Percentiles rank a stretch among this genome's conserved stretches.
Conservation (phyloP, 345 rosid species). For the Ceriops tagal region DNA sequence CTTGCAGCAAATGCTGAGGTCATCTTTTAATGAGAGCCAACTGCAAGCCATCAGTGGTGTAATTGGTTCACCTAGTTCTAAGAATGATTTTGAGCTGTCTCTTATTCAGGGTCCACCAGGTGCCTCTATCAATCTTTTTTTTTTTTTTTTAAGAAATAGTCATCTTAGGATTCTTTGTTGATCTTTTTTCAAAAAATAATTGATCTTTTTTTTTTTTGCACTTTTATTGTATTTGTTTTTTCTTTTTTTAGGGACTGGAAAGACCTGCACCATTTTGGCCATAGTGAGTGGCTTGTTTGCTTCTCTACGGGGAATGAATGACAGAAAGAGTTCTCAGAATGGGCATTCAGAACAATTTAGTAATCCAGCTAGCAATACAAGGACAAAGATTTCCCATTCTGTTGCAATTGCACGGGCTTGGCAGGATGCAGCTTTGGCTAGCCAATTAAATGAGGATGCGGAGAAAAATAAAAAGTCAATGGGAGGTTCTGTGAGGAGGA, state of each 20-base stretch:
- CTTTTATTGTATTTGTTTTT: constrained; percentile 1
- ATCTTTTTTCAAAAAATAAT: constrained; percentile 1
- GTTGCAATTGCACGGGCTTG: constrained; percentile 81
- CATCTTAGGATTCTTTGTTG: not conserved
- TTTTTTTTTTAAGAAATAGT: not conserved
- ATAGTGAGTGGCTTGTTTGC: constrained; percentile 87
- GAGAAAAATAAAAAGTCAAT: constrained; percentile 39
- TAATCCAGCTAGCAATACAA: constrained; percentile 36
- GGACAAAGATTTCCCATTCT: constrained; percentile 55
- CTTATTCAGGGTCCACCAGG: constrained; percentile 99
- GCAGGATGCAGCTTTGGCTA: constrained; percentile 97
- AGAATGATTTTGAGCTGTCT: constrained; percentile 63
- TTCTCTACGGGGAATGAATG: constrained; percentile 38
- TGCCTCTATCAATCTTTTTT: constrained; percentile 22
- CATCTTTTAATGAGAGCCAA: constrained; percentile 86
- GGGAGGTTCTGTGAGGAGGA: constrained; percentile 56
- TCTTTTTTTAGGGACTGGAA: constrained; percentile 71
- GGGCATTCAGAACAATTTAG: constrained; percentile 39
- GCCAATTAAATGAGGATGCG: constrained; percentile 56
- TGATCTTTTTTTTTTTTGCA: constrained; percentile 2
- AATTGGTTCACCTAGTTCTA: constrained; percentile 42
- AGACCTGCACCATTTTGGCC: constrained; percentile 92
- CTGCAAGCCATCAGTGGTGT: constrained; percentile 74
- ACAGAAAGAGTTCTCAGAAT: constrained; percentile 24
- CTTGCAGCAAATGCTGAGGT: constrained; percentile 56